A percentile compares a stretch with the other conserved stretches of the same genome.
Evolutionary conservation across 352 stramenopile species (phyloP).

Genomic region (Phytophthora sp.): DNA sequence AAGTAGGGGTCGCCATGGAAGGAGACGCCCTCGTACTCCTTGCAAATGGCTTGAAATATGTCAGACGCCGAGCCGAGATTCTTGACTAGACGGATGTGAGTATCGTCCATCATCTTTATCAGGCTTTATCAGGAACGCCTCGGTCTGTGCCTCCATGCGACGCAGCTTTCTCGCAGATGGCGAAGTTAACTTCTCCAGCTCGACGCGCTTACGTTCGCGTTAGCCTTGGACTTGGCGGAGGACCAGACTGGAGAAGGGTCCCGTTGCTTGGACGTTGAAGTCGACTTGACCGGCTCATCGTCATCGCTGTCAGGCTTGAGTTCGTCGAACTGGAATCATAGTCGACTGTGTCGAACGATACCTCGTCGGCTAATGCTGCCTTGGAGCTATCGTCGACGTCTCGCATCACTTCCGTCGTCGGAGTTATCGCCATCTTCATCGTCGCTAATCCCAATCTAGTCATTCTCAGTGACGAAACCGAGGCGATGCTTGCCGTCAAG

Average conservation of each 20-base stretch:
- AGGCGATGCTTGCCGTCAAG: too few species aligned
- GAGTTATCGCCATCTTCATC: neutral
- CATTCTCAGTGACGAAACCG: too few species aligned
- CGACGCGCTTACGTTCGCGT: neutral
- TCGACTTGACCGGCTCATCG: neutral
- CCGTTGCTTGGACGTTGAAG: too few species aligned
- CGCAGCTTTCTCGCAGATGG: neutral
- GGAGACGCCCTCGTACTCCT: too few species aligned
- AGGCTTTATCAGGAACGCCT: too few species aligned
- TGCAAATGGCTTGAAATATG: too few species aligned
- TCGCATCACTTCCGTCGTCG: neutral
- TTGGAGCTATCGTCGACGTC: slow-evolving; percentile 1
- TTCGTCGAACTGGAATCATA: slow-evolving; percentile 10
- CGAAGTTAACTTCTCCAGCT: neutral
- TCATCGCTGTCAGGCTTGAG: neutral
- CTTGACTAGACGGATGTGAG: too few species aligned
- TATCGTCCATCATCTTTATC: too few species aligned
- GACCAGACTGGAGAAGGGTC: neutral
- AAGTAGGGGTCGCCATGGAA: too few species aligned
- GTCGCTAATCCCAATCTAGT: too few species aligned
- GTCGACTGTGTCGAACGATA: neutral
- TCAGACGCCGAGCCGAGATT: too few species aligned
- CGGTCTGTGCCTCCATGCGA: too few species aligned
- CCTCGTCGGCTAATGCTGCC: neutral
- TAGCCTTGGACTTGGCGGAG: neutral